Evolutionary conservation across 176 grass and related monocot species (phyloP).

Genomic region (sorghum (Sorghum bicolor)): DNA sequence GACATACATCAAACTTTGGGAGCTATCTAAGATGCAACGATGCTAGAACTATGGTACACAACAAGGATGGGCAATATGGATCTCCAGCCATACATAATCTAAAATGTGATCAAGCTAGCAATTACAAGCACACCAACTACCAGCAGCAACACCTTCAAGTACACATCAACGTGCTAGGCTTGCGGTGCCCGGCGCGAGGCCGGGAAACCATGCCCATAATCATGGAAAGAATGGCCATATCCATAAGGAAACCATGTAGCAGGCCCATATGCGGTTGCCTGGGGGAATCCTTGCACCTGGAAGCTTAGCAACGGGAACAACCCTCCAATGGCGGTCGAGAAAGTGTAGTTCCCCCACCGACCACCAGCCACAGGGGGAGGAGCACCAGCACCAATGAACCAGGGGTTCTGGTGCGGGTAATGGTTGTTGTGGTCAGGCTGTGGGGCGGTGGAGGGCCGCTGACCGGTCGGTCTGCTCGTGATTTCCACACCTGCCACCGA

Average conservation of each 20-base stretch:
- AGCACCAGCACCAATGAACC: conserved; percentile 57
- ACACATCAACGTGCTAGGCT: conserved; percentile 62
- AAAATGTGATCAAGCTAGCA: conserved; percentile 69
- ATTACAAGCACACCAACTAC: conserved; percentile 65
- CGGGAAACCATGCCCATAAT: conserved; percentile 64
- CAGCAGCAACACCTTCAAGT: conserved; percentile 56
- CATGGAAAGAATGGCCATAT: conserved; percentile 65
- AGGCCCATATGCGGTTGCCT: conserved; percentile 52
- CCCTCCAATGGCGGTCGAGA: conserved; percentile 76
- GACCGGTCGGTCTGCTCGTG: conserved; percentile 54
- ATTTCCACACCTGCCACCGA: conserved; percentile 40
- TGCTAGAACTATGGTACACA: conserved; percentile 27
- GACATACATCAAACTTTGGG: conserved; percentile 33
- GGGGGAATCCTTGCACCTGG: conserved; percentile 82
- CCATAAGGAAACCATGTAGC: conserved; percentile 60
- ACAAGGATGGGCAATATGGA: conserved; percentile 32
- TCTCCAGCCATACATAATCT: conserved; percentile 37
- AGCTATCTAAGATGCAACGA: conserved; percentile 49
- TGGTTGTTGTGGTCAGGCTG: conserved; percentile 58
- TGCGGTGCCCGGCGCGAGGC: conserved; percentile 25
- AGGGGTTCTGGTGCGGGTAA: conserved; percentile 41
- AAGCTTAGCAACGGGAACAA: conserved; percentile 82
- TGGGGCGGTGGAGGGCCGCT: conserved; percentile 53
- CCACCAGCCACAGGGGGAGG: conserved; percentile 39
- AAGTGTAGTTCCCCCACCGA: conserved; percentile 79